Evolutionary conservation across 202 grass and related monocot species (phyloP), one percentile per base, ranked within the genome.

Genomic region (Carex arenaria): DNA sequence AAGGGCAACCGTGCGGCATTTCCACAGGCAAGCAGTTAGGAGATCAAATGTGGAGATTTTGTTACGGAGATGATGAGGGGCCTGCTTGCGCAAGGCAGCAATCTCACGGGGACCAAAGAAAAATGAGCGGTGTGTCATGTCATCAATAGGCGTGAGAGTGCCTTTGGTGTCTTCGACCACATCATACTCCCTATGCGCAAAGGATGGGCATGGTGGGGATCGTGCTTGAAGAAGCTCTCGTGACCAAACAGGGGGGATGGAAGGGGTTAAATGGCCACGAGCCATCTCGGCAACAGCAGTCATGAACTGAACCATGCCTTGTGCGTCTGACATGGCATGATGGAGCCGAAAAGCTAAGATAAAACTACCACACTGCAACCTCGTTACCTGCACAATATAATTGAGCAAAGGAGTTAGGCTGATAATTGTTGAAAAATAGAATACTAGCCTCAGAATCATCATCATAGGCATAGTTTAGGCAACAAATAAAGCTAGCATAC

Each of bases 71-170:
- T 2, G n/a, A 59, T 69, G 87, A 6, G 82, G 79, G 3, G 88
- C 38, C 87, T 92, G 89, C 0, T 81, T 83, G 7, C 92, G 80
- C 31, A 93, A n/a, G 70, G 87, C 82, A 2, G 84, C 89, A 0
- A 97, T 82, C 87, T 97, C 90, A 1, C 0, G 4, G 0, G 18
- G 52, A 3, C 90, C 92, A 81, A 94, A 97, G 89, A 93, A 93
- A 79, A 97, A 90, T 60, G 94, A 97, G 26, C 90, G 84, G 71
- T 97, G 94, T 12, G 26, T 85, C 94, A 97, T 97, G 88, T 94
- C 91, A 84, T 97, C 94, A 0, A 97, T 85, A 15, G 91, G 94
- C 51, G 92, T 69, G 83, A 97, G 78, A 76, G 91, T 94, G 64
- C 88, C 91, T 47, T 89, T 92, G 71, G 88, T 97, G 88, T 97